Percentiles rank a stretch among this genome's conserved stretches.
These are phyloP conservation scores for Vinca minor DNA, from an alignment of 257 asterid genomes.

Conservation along the genomic window DNA sequence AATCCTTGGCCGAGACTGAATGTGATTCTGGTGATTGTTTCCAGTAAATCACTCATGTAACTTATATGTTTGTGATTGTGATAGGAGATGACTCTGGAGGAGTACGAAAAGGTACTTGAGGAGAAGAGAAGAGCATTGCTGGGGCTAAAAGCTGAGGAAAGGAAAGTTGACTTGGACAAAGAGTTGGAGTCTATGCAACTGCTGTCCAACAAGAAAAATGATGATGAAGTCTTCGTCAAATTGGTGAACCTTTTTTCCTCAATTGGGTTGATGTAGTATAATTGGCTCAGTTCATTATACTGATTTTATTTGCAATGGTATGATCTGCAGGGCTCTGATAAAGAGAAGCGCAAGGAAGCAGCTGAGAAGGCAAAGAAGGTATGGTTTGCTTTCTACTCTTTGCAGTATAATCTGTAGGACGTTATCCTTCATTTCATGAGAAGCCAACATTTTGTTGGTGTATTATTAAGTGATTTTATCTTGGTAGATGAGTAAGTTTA, in stretches of 20 bases:
- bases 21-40: neutral
- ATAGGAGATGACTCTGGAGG: conserved; percentile 76
- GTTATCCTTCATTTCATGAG: neutral
- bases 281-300: neutral
- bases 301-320: neutral
- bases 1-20: too few relatives aligned
- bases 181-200: conserved; percentile 59
- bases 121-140: conserved; percentile 58
- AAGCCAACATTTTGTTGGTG: too few relatives aligned
- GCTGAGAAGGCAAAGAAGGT: conserved; percentile 62
- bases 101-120: conserved; percentile 53
- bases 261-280: too few relatives aligned
- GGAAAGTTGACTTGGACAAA: conserved; percentile 56
- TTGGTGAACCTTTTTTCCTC: conserved; percentile 31
- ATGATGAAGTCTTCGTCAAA: conserved; percentile 52
- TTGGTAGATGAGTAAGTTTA: too few relatives aligned
- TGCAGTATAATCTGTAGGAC: neutral
- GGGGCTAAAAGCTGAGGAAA: conserved; percentile 46
- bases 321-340: conserved; percentile 41
- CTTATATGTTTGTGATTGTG: neutral
- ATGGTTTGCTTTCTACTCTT: neutral
- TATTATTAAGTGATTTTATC: too few relatives aligned
- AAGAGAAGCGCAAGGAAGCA: conserved; percentile 53
- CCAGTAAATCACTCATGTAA: neutral
- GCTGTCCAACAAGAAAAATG: conserved; percentile 58